Base-by-base conservation (phyloP, 2,329 filamentous ascomycete genomes). In the Lasiodiplodia citricola region DNA sequence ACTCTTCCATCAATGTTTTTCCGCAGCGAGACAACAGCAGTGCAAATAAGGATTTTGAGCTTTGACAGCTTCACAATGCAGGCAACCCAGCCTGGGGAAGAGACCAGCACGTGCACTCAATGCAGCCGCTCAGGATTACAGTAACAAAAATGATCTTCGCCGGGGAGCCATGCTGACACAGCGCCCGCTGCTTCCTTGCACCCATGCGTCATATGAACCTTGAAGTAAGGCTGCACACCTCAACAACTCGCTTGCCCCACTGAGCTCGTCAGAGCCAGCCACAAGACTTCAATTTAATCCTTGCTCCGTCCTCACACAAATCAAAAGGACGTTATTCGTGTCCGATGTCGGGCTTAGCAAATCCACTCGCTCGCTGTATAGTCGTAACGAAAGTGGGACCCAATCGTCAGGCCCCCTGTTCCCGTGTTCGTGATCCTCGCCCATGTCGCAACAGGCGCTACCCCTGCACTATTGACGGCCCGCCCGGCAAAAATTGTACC, bases 21-120 rank as follows among this genome's bases (percentile, higher is more conserved):
- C 55, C 55, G 55, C 55, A 57, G 55, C 55, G 55, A 37, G 55
- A 57, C 11, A 44, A 13, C 1, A 60, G 56, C 37, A 25, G 56
- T 60, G 11, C 38, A 60, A 44, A 37, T 64, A 64, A 64, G 47
- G n/a, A 25, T 64, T 47, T 35, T 64, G 60, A 64, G 60, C 60
- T 52, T 50, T 51, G 60, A 64, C 60, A 23, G 21, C 41, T 14
- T 6, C 8, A 16, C 44, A 31, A 13, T 31, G 23, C 60, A 50
- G 60, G 44, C 60, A 18, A 11, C 51, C 7, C 13, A 21, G 28
- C 60, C 31, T 64, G 60, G 47, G 31, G 60, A 64, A 47, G 23
- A 50, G 44, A 52, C 44, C 23, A 50, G 51, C 60, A 31, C 16
- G 44, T 11, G 25, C 10, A 35, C 35, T 52, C 60, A 64, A 38